phyloP scores from a whole-genome alignment of 2,329 filamentous ascomycete species.

The Trichoderma lentiforme region DNA sequence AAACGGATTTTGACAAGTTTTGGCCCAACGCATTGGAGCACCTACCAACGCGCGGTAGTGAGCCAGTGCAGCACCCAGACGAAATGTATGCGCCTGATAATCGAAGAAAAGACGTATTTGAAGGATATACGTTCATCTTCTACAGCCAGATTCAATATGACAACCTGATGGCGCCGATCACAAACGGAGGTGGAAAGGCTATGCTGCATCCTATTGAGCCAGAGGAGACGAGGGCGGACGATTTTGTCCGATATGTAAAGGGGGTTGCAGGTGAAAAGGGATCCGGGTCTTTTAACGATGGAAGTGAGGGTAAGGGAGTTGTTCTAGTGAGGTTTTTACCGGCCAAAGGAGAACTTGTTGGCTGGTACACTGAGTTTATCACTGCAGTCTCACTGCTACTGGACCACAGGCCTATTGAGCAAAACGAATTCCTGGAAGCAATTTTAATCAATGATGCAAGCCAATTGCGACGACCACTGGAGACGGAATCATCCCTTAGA shows the following conservation, averaged over 20 bases:
- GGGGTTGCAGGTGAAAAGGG: constrained; percentile 72
- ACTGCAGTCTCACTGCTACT: constrained; percentile 66
- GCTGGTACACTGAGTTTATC: constrained; percentile 70
- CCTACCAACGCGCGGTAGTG: constrained; percentile 71
- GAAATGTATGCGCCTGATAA: constrained; percentile 70
- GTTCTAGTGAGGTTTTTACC: constrained; percentile 73
- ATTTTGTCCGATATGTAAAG: constrained; percentile 76
- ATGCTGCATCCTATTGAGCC: constrained; percentile 61
- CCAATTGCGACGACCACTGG: constrained; percentile 65
- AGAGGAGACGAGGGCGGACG: constrained; percentile 64
- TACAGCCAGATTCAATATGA: constrained; percentile 73
- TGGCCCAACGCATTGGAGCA: constrained; percentile 76
- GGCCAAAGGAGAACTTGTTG: constrained; percentile 49
- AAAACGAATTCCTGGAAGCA: constrained; percentile 87
- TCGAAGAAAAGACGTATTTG: constrained; percentile 68
- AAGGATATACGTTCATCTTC: constrained; percentile 86
- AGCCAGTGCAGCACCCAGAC: constrained; percentile 65
- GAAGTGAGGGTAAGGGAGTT: constrained; percentile 65
- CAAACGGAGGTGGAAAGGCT: constrained; percentile 79
- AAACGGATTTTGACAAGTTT: constrained; percentile 71
- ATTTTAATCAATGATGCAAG: constrained; percentile 78
- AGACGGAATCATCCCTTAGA: constrained; percentile 40
- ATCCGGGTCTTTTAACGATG: constrained; percentile 60
- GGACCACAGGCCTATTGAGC: constrained; percentile 79
- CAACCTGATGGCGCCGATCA: constrained; percentile 70